A percentile compares a stretch with the other conserved stretches of the same genome.
phyloP scores from a whole-genome alignment of 2,329 filamentous ascomycete species.

The Pseudopyrenochaeta lycopersici region DNA sequence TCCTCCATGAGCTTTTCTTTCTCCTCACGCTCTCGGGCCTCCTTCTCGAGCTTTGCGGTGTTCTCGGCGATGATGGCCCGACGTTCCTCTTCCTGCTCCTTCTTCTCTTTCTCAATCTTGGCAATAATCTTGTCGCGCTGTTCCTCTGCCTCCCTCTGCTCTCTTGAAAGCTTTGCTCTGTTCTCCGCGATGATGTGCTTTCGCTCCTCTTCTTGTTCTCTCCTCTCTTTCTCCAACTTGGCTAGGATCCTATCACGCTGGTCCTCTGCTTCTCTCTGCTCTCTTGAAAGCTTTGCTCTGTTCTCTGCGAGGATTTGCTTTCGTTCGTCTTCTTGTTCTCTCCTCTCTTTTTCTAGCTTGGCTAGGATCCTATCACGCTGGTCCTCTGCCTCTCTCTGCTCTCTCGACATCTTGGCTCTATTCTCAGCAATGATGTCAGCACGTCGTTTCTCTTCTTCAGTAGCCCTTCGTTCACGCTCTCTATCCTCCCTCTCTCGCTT shows the following conservation, averaged over 20 bases:
- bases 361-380: slow-evolving; percentile 38
- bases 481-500: slow-evolving; percentile 41
- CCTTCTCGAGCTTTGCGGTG: slow-evolving; percentile 38
- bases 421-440: slow-evolving; percentile 51
- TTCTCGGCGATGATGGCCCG: slow-evolving; percentile 45
- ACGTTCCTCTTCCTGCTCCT: slow-evolving; percentile 41
- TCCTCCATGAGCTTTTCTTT: slow-evolving; percentile 36
- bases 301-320: slow-evolving; percentile 34
- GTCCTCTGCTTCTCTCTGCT: slow-evolving; percentile 36
- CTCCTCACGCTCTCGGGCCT: slow-evolving; percentile 35
- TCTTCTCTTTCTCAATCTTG: slow-evolving; percentile 51
- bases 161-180: slow-evolving; percentile 35
- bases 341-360: slow-evolving; percentile 35
- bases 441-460: slow-evolving; percentile 51
- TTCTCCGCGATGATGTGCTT: slow-evolving; percentile 45
- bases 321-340: slow-evolving; percentile 36
- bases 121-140: slow-evolving; percentile 38
- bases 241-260: slow-evolving; percentile 38
- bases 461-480: slow-evolving; percentile 48
- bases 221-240: slow-evolving; percentile 51
- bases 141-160: slow-evolving; percentile 37
- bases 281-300: slow-evolving; percentile 35
- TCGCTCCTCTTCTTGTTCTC: slow-evolving; percentile 42
- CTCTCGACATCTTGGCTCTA: slow-evolving; percentile 29
- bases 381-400: slow-evolving; percentile 30